Evolutionary conservation across 2,329 filamentous ascomycete species (phyloP), one percentile per base, ranked within the genome.

Genomic region (Talaromyces sp.): DNA sequence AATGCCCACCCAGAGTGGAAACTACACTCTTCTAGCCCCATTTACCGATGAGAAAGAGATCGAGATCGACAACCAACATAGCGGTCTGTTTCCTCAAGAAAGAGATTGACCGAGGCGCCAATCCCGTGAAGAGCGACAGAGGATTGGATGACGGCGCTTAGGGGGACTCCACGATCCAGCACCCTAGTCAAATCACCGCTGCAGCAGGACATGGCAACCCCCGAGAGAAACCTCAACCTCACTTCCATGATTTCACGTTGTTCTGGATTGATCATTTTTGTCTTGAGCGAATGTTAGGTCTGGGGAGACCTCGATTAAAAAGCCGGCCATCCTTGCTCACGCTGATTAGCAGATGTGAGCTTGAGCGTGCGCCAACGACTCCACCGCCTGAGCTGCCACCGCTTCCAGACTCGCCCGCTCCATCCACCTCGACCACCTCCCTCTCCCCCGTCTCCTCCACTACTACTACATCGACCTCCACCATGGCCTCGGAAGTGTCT

Each of bases 271-370:
- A 32, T 14, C n/a, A 4, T 42, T 24, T 33, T 10, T 20, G 11
- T n/a, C 17, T 32, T 33, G 22, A 62, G 62, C 76, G 75, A 66
- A 82, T 82, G 80, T 77, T 85, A 68, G 82, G 82, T 67, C 70
- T 84, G 63, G 77, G 72, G 56, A 68, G 82, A 67, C 83, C 81
- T 69, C 79, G 77, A 70, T 72, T 87, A 60, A 81, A 77, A 77
- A 73, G 78, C 69, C 82, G 83, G 62, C 81, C 83, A 48, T 87
- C 84, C 46, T 75, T 88, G 59, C 77, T 85, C 68, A 83, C 87
- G 65, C 77, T 88, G 63, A 78, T 88, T 61, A 56, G 54, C 51
- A 52, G 56, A 52, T 55, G 47, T 40, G 54, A 56, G 46, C 52
- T 47, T 44, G 57, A 58, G 40, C 48, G 35, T 51, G 24, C 33